Evolutionary conservation across 2,329 filamentous ascomycete genomes (phyloP).

Genomic region (Clarireedia sp.): DNA sequence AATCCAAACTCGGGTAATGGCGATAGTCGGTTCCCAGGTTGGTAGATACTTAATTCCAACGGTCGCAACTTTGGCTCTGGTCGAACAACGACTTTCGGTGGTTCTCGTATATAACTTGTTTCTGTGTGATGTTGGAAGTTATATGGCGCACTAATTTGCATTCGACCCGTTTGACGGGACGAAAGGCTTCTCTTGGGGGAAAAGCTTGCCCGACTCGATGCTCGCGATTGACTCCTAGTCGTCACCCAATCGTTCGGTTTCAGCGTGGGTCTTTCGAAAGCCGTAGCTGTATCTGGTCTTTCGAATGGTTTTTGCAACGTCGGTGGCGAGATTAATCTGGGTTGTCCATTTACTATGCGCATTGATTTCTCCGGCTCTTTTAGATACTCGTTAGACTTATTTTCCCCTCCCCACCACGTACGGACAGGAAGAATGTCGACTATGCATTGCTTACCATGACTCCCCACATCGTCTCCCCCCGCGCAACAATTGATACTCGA

Average conservation of each 20-base stretch:
- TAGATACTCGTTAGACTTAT: constrained; percentile 12
- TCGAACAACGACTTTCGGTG: constrained; percentile 33
- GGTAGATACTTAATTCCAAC: constrained; percentile 49
- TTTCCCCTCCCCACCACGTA: neutral
- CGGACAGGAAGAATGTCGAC: neutral
- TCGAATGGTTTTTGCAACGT: constrained; percentile 23
- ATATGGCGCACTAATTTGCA: constrained; percentile 8
- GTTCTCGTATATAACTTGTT: constrained; percentile 5
- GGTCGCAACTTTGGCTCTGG: constrained; percentile 38
- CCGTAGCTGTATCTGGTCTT: constrained; percentile 13
- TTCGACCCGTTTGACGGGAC: constrained; percentile 30
- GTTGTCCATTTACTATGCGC: constrained; percentile 34
- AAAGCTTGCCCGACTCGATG: constrained; percentile 36
- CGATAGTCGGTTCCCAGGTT: constrained; percentile 41
- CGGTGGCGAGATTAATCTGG: constrained; percentile 32
- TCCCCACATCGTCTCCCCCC: constrained; percentile 17
- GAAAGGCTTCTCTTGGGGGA: constrained; percentile 36
- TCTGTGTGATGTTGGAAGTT: constrained; percentile 8
- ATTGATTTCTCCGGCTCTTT: constrained; percentile 30
- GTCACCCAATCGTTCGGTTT: constrained; percentile 23
- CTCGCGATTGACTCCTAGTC: constrained; percentile 33
- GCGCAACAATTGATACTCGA: constrained; percentile 26
- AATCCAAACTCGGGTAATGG: constrained; percentile 46
- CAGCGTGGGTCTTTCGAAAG: neutral
- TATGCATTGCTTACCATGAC: constrained; percentile 19